Evolutionary conservation across 352 stramenopile species (phyloP).

Genomic region (Globisporangium apiculatum): DNA sequence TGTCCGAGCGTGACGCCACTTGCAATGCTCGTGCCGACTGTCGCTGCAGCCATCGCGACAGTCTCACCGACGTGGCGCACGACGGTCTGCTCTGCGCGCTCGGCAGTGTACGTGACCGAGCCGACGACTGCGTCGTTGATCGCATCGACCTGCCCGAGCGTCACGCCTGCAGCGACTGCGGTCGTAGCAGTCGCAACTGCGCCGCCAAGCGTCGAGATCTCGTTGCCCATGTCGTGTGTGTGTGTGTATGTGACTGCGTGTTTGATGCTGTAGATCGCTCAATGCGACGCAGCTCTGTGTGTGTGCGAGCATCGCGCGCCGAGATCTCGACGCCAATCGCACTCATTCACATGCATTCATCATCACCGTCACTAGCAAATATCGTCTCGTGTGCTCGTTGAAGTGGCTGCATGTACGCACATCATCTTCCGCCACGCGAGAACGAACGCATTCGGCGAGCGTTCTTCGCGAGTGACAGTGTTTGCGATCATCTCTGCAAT

Average conservation of each 20-base stretch:
- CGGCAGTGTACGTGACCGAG: slow-evolving; percentile 11
- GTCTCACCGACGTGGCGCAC: slow-evolving; percentile 13
- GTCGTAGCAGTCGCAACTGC: slow-evolving; percentile 6
- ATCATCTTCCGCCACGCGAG: too few relatives aligned
- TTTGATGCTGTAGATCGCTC: neutral
- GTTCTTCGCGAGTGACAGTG: neutral
- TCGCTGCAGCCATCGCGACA: slow-evolving; percentile 1
- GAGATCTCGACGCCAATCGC: neutral
- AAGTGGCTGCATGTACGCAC: neutral
- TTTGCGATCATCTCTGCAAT: neutral
- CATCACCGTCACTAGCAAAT: too few relatives aligned
- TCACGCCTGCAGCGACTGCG: slow-evolving; percentile 7
- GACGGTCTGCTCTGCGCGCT: slow-evolving; percentile 9
- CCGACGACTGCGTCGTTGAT: slow-evolving; percentile 8
- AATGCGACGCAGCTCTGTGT: neutral
- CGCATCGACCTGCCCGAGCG: slow-evolving; percentile 9
- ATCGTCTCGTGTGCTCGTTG: neutral
- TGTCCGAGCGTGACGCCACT: slow-evolving; percentile 9
- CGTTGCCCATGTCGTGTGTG: slow-evolving; percentile 8
- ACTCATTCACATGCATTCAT: neutral
- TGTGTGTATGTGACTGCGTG: neutral
- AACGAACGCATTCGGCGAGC: neutral
- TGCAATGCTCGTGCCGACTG: slow-evolving; percentile 8
- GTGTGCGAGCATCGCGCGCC: neutral
- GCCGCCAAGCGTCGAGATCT: slow-evolving; percentile 10